Evolutionary conservation across 805 yeast species (phyloP), one percentile per base, ranked within the genome.

Genomic region (Starmerella bombi): DNA sequence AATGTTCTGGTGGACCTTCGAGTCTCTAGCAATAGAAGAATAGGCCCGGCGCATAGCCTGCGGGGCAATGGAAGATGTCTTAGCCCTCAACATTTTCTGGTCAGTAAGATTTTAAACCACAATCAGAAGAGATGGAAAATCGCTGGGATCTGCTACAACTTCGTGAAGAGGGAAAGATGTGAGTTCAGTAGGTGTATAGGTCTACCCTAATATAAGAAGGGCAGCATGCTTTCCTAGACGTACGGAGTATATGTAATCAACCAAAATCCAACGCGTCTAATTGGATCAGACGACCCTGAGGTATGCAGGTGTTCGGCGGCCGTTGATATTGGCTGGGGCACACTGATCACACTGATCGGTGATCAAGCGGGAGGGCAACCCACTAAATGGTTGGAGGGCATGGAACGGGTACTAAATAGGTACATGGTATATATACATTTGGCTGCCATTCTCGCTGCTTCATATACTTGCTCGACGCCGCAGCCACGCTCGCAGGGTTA

Each of bases 1-100:
- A 39, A 71, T 55, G 70, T 81, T 83, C 68, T 77, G 84, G 63
- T 69, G 65, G 43, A 80, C 91, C 65, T 78, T 76, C 47, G 85
- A 77, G 63, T 80, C 86, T 52, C 69, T 66, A 47, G 72, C 65
- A 53, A 72, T 50, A 17, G 54, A 39, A 35, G 56, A 46, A 44
- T 49, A 53, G 37, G 55, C 44, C 36, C 56, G 54, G 32, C 48
- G 46, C 42, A 43, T 18, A 30, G 37, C 29, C 34, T 31, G 49
- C 43, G 49, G 16, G 16, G 47, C 32, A 15, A 15, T 19, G n/a
- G 29, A 34, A 12, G 47, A 32, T 37, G 46, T 21, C 37, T 43
- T 45, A 36, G 38, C 39, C 39, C 42, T 43, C 47, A 45, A 38
- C 49, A 45, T 45, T 25, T 23, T 38, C 16, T 19, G 15, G 12